A percentile compares a stretch with the other conserved stretches of the same genome.
Conservation (phyloP, 345 rosid species). For the Moricandia arvensis region DNA sequence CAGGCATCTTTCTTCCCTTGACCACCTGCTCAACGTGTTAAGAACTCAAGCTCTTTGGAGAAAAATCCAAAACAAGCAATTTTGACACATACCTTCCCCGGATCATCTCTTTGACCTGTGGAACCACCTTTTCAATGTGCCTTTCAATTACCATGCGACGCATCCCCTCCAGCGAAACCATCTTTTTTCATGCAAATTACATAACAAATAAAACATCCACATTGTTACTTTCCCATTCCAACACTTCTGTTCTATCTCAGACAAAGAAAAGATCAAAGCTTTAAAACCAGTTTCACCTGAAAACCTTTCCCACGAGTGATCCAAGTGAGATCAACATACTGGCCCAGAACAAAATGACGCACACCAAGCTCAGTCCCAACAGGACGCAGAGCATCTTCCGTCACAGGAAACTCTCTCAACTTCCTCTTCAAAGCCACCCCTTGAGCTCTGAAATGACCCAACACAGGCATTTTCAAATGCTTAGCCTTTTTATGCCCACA, state of each 20-base stretch:
- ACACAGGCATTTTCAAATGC: slow-evolving; percentile 87
- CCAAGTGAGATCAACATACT: slow-evolving; percentile 79
- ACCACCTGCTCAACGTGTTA: slow-evolving; percentile 55
- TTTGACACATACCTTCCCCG: slow-evolving; percentile 71
- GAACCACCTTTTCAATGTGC: slow-evolving; percentile 82
- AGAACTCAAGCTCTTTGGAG: slow-evolving; percentile 2
- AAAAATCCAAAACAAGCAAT: slow-evolving; percentile 2
- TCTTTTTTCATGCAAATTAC: slow-evolving; percentile 95
- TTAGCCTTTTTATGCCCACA: slow-evolving; percentile 93
- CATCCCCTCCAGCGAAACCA: slow-evolving; percentile 56
- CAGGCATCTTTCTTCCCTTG: slow-evolving; percentile 95
- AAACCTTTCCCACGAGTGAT: slow-evolving; percentile 94
- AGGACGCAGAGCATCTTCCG: slow-evolving; percentile 87
- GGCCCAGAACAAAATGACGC: slow-evolving; percentile 95
- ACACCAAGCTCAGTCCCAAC: slow-evolving; percentile 68
- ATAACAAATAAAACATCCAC: slow-evolving; percentile 42
- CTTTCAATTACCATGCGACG: slow-evolving; percentile 80
- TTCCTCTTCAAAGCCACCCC: slow-evolving; percentile 92
- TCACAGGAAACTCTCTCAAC: slow-evolving; percentile 88
- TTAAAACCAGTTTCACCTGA: slow-evolving; percentile 49
- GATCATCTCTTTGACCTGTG: slow-evolving; percentile 95
- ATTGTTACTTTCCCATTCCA: not conserved
- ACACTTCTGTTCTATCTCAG: not conserved
- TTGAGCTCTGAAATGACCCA: slow-evolving; percentile 97
- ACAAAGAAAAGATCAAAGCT: slow-evolving; percentile 1